Evolutionary conservation across 352 stramenopile genomes (phyloP), one percentile per base, ranked within the genome.

Genomic region (Thraustochytrium sp.): DNA sequence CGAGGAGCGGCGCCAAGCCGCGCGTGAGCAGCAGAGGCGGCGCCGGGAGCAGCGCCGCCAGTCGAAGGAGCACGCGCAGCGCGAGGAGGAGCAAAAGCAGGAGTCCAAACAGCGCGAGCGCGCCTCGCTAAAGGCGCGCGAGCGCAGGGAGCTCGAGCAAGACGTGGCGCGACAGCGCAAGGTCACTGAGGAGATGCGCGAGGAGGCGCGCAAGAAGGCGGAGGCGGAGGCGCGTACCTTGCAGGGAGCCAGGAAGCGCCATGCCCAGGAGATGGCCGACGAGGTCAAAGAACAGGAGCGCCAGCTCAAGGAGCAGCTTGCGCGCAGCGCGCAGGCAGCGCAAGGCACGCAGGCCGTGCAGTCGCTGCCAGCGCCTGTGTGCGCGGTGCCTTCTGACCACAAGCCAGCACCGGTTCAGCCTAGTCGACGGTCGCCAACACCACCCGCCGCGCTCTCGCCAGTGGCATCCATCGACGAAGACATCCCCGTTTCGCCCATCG

Each of bases 201-300:
- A 26, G 1, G 42, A 77, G 46, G 26, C 13, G 31, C 37, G 34
- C 18, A 77, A 77, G 4, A 21, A 36, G 18, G 42, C 42, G 18
- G 65, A 77, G 65, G 49, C 29, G 23, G 65, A 77, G 26, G 42
- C 65, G 65, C 40, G 49, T 23, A 77, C 49, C 37, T 77, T 77
- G 65, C 42, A 77, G 49, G 65, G 49, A 16, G 49, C 34, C n/a
- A 77, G 65, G 34, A 77, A 77, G 37, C 42, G 37, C 31, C 23
- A 77, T 34, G 65, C 65, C 26, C 18, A 11, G 11, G 65, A 62
- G 34, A 77, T 62, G 49, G 49, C 40, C 16, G 11, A 72, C 34
- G 36, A 38, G 29, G 31, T 72, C 26, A 23, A 77, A 31, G 11
- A 26, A 13, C 23, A 77, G 42, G 13, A 77, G 13, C n/a, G 16